Percentiles rank a stretch among this genome's conserved stretches.
Evolutionary conservation across 192 early-diverging fungal genomes (phyloP).

Genomic region (Coemansia sp.): DNA sequence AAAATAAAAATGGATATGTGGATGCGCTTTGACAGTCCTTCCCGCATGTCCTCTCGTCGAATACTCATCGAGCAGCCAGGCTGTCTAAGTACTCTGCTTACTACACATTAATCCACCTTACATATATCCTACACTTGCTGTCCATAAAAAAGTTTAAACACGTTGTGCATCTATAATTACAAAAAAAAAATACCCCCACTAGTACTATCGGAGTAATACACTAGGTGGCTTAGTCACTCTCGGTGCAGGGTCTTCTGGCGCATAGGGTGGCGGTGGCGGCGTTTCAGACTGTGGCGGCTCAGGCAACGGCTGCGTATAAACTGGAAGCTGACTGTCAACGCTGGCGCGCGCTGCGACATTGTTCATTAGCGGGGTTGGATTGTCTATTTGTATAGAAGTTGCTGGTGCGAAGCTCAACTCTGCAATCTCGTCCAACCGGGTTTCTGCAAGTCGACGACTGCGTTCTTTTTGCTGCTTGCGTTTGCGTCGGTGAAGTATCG

Average conservation of each 20-base stretch:
- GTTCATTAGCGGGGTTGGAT: not conserved
- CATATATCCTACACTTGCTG: not conserved
- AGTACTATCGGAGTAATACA: not conserved
- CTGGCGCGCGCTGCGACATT: constrained; percentile 7
- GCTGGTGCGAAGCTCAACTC: not conserved
- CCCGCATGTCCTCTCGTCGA: not conserved
- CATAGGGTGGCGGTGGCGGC: constrained; percentile 2
- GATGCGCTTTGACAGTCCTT: not conserved
- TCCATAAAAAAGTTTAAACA: not conserved
- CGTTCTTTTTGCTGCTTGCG: not conserved
- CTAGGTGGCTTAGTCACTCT: constrained; percentile 7
- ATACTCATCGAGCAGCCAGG: not conserved
- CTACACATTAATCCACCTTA: not conserved
- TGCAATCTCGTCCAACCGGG: not conserved
- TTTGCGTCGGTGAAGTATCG: not conserved
- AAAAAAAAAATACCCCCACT: not conserved
- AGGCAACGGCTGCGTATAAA: not conserved
- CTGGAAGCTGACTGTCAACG: constrained; percentile 2
- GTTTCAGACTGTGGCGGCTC: not conserved
- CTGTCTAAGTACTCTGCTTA: not conserved
- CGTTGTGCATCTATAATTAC: not conserved
- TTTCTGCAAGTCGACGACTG: not conserved
- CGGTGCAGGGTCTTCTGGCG: constrained; percentile 1
- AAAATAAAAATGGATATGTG: not conserved
- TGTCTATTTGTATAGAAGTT: not conserved